Base-by-base conservation (phyloP, 148 eudicot species). In the Camellia granthamiana region DNA sequence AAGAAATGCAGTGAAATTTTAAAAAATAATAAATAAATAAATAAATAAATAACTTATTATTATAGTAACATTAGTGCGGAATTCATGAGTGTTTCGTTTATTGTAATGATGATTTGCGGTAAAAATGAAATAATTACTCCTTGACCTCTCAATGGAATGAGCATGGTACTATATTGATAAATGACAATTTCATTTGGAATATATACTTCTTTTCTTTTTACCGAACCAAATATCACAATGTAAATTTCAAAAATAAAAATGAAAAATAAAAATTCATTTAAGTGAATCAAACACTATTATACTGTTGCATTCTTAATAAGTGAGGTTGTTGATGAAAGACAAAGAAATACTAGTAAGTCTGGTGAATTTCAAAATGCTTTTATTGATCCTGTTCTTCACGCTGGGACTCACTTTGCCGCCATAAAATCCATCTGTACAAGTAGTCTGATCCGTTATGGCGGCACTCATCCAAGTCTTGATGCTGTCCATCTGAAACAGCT, bases 401-500 rank as follows among this genome's bases (percentile, higher is more conserved):
- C 12, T 18, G 1, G 43, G 19, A 49, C 82, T 78, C 56, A 83
- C 84, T 51, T 81, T 61, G 41, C 82, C 30, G 10, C 80, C 92
- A 3, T 59, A 61, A 73, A 92, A 62, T 76, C 84, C 94, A 55
- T 92, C 97, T 76, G 84, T 81, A 67, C 97, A 91, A 19, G 91
- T 87, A 43, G 86, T 74, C 76, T 88, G 87, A 58, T 90, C 85
- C 1, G 93, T 89, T 2, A 90, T 82, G 23, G 93, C 91, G 0
- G 93, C 92, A 44, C 96, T 92, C 49, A 79, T 75, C 84, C 89
- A 90, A 7, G 91, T 89, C 88, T 85, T 83, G 0, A 90, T 84
- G 23, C 81, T 87, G 0, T 81, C 75, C 64, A 90, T 59, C 83
- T 80, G 84, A 72, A 84, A 88, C 81, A 51, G 78, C 66, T 74